Base-by-base conservation (phyloP, 192 early-diverging fungal species). In the Podochytrium sp. region DNA sequence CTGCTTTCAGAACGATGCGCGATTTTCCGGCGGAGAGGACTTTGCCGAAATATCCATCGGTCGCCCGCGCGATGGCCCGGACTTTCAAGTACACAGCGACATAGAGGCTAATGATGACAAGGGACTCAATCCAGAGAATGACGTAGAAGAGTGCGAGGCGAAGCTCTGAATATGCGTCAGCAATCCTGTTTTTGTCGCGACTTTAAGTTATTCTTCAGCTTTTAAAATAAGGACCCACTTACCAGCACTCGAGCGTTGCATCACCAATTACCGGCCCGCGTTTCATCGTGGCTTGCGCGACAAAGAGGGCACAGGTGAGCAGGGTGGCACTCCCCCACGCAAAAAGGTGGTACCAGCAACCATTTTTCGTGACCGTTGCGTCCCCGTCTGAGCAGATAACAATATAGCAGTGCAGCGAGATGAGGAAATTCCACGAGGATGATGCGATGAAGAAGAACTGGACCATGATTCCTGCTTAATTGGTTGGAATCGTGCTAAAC, bases 241-340 rank as follows among this genome's bases (percentile, higher is more conserved):
- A 55, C 52, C 63, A 65, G 63, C 63, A 65, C 33, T 47, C 63
- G 2, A 65, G 3, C 30, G 18, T 20, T 1, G 63, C 38, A 29
- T 65, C 34, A 7, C 63, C 63, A 18, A 65, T 65, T 12, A 49
- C 42, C 7, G 2, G 42, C 12, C 63, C 63, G 20, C 38, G 29
- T 16, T 65, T 40, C 6, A n/a, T 14, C 18, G 23, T 20, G n/a
- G 23, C 34, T 49, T 65, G 63, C 1, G 47, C 25, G 32, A 65
- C 2, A 49, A 65, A 65, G 23, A 65, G 41, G 7, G 29, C 27
- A 12, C 14, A 38, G 41, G 41, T 65, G 40, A n/a, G 27, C 1
- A 65, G 29, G 1, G 41, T 43, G n/a, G 40, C 40, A 7, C n/a
- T 25, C 6, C 41, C 38, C 63, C 63, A 65, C 23, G 41, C 63